phyloP scores from a whole-genome alignment of 768 basidiomycete genomes.

The Auricularia heimuer region DNA sequence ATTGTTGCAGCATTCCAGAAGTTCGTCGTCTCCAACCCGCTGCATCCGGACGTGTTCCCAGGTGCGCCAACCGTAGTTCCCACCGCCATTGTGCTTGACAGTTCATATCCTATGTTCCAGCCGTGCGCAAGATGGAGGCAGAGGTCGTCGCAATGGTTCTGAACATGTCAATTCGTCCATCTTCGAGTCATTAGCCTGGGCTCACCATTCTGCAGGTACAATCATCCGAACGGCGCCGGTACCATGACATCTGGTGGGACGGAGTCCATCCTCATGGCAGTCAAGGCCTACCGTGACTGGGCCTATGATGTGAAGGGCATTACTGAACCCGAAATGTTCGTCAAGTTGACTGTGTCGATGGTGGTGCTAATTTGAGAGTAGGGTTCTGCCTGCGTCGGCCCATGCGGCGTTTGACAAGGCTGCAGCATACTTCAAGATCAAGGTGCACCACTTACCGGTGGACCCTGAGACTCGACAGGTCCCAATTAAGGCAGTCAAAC shows the following conservation, averaged over 20 bases:
- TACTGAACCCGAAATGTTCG: conserved; percentile 85
- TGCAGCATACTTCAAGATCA: conserved; percentile 78
- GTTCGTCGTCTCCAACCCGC: conserved; percentile 79
- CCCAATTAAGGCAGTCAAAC: conserved; percentile 61
- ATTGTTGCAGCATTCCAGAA: conserved; percentile 72
- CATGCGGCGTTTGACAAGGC: conserved; percentile 97
- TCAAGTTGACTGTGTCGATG: neutral
- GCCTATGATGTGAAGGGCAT: conserved; percentile 78
- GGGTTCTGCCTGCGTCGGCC: conserved; percentile 73
- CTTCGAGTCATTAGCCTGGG: neutral
- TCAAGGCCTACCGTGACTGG: conserved; percentile 94
- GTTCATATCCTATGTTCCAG: conserved; percentile 16
- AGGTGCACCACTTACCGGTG: conserved; percentile 80
- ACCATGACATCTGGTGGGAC: conserved; percentile 94
- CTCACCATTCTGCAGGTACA: conserved; percentile 32
- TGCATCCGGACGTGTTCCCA: conserved; percentile 91
- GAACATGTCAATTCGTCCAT: conserved; percentile 31
- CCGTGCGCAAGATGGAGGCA: conserved; percentile 93
- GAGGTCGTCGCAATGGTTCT: conserved; percentile 87
- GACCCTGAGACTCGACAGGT: conserved; percentile 68
- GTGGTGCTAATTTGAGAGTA: conserved; percentile 20
- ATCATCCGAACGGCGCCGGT: conserved; percentile 77
- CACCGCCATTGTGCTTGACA: neutral
- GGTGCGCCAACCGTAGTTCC: conserved; percentile 8
- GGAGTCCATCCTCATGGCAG: conserved; percentile 90